Evolutionary conservation across 2,329 filamentous ascomycete genomes (phyloP).

Genomic region (Seiridium cupressi): DNA sequence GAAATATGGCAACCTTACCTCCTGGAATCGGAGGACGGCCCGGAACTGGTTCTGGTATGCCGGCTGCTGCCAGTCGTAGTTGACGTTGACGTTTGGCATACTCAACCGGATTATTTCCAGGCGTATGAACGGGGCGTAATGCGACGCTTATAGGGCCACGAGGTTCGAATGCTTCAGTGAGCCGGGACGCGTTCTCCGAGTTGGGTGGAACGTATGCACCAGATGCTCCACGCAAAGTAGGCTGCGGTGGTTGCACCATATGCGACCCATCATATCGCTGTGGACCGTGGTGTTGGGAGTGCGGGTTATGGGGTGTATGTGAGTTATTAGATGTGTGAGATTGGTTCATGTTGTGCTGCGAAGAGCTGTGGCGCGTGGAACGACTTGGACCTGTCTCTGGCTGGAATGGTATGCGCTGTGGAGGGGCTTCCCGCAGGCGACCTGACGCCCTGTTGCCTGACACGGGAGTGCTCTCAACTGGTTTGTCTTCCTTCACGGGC

Average conservation of each 20-base stretch:
- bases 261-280: slow-evolving; percentile 28
- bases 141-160: slow-evolving; percentile 59
- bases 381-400: slow-evolving; percentile 69
- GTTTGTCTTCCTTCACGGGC: slow-evolving; percentile 60
- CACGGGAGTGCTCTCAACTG: slow-evolving; percentile 45
- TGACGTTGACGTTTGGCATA: slow-evolving; percentile 59
- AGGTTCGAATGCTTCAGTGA: slow-evolving; percentile 70
- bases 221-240: slow-evolving; percentile 32
- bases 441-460: slow-evolving; percentile 59
- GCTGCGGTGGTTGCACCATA: slow-evolving; percentile 28
- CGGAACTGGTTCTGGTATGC: slow-evolving; percentile 31
- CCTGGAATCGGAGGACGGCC: slow-evolving; percentile 60
- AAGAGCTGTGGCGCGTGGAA: slow-evolving; percentile 57
- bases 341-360: slow-evolving; percentile 35
- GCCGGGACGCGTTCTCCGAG: slow-evolving; percentile 54
- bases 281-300: slow-evolving; percentile 20
- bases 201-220: slow-evolving; percentile 51
- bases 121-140: slow-evolving; percentile 72
- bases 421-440: slow-evolving; percentile 77
- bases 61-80: slow-evolving; percentile 24
- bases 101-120: slow-evolving; percentile 68
- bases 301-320: slow-evolving; percentile 13
- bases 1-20: slow-evolving; percentile 46
- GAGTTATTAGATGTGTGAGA: slow-evolving; percentile 18
- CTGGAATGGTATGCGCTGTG: slow-evolving; percentile 81